These are phyloP conservation scores for Solanum commersonii DNA, from an alignment of 257 asterid species.

Conservation along the genomic window DNA sequence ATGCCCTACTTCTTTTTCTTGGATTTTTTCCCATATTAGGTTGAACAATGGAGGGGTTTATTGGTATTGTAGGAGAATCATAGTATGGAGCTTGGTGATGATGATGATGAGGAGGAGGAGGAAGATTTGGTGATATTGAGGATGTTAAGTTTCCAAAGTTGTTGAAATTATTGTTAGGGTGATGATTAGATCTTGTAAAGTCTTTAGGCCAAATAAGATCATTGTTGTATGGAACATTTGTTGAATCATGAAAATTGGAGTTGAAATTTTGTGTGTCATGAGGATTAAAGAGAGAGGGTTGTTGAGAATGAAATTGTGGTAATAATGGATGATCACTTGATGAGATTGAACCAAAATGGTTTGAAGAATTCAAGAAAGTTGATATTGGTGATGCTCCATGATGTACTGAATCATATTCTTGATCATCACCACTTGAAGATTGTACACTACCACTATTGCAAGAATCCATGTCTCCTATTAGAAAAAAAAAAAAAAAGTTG, in stretches of 20 bases:
- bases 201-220: neutral
- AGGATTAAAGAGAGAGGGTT: neutral
- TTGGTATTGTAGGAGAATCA: neutral
- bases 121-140: neutral
- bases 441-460: neutral
- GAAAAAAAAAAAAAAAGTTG: conserved; percentile 1
- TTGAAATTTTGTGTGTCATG: neutral
- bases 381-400: neutral
- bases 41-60: neutral
- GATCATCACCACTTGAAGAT: conserved; percentile 5
- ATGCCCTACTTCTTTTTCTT: conserved; percentile 8
- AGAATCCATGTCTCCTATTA: neutral
- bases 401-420: conserved; percentile 2
- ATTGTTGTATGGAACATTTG: neutral
- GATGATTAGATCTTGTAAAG: neutral
- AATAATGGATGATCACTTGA: neutral
- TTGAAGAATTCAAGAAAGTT: neutral
- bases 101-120: neutral
- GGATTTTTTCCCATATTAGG: conserved; percentile 2
- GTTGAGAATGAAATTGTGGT: neutral
- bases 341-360: neutral
- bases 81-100: neutral
- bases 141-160: neutral
- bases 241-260: neutral
- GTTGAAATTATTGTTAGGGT: neutral